A percentile compares a stretch with the other conserved stretches of the same genome.
Evolutionary conservation across 768 basidiomycete genomes (phyloP).

Genomic region (Agaricus sinodeliciosus): DNA sequence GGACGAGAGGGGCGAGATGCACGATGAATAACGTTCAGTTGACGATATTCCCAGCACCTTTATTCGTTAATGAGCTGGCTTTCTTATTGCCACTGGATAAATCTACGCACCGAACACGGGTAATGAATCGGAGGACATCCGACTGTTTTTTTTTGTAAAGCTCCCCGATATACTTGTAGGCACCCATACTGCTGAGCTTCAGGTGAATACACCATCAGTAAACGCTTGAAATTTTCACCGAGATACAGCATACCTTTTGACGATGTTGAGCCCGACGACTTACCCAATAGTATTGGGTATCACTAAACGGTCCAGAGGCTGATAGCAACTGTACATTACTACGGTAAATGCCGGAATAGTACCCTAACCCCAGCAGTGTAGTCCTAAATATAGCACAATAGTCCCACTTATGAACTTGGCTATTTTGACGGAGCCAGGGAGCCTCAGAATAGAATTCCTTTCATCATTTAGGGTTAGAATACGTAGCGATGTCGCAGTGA

Average conservation of each 20-base stretch:
- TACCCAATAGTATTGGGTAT: slow-evolving; percentile 17
- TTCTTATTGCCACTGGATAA: not conserved
- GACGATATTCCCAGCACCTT: slow-evolving; percentile 98
- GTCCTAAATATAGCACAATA: no score
- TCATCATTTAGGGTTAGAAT: no score
- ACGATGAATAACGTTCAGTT: slow-evolving; percentile 96
- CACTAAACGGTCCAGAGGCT: slow-evolving; percentile 19
- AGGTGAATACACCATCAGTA: slow-evolving; percentile 11
- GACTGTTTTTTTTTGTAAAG: slow-evolving; percentile 98
- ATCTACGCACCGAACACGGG: slow-evolving; percentile 79
- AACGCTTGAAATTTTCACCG: slow-evolving; percentile 5
- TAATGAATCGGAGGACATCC: slow-evolving; percentile 95
- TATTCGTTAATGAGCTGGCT: not conserved
- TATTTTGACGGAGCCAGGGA: no score
- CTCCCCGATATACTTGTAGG: slow-evolving; percentile 95
- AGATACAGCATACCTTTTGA: slow-evolving; percentile 30
- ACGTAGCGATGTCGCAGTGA: no score
- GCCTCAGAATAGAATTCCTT: no score
- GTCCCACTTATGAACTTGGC: no score
- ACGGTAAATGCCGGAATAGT: slow-evolving; percentile 24
- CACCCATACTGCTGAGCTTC: slow-evolving; percentile 65
- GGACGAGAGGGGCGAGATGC: slow-evolving; percentile 97
- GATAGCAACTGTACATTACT: slow-evolving; percentile 31
- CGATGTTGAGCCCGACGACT: slow-evolving; percentile 26
- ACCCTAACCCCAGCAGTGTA: not conserved